Evolutionary conservation across 2,329 filamentous ascomycete genomes (phyloP).

Genomic region (Trichocomaceae sp.): DNA sequence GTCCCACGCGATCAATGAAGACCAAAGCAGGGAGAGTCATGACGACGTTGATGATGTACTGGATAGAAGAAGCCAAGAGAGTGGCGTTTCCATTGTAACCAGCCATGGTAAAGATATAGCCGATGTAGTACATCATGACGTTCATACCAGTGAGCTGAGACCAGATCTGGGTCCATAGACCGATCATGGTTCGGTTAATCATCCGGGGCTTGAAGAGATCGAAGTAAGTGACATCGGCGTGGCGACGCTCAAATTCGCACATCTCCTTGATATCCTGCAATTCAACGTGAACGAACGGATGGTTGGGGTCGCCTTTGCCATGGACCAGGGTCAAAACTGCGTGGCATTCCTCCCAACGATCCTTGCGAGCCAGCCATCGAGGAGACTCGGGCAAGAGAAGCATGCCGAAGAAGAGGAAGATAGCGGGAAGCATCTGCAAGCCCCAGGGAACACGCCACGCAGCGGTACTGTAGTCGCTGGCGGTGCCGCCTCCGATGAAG

Average conservation of each 20-base stretch:
- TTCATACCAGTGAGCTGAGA: constrained; percentile 72
- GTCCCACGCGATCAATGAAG: constrained; percentile 69
- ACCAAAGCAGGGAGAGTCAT: constrained; percentile 72
- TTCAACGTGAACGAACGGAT: constrained; percentile 61
- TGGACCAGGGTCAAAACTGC: constrained; percentile 52
- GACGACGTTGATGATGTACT: constrained; percentile 72
- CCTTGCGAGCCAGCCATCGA: constrained; percentile 57
- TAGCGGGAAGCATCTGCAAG: constrained; percentile 55
- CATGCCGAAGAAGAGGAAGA: constrained; percentile 53
- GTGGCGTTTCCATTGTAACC: constrained; percentile 54
- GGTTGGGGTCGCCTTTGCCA: constrained; percentile 57
- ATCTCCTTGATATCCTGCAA: constrained; percentile 66
- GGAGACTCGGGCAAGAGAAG: constrained; percentile 51
- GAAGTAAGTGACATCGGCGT: constrained; percentile 61
- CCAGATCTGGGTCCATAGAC: constrained; percentile 69
- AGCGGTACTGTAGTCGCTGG: constrained; percentile 32
- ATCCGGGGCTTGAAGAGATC: constrained; percentile 69
- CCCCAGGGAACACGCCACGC: constrained; percentile 62
- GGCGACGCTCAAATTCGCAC: constrained; percentile 65
- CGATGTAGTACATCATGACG: constrained; percentile 52
- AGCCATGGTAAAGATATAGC: constrained; percentile 66
- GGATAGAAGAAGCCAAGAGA: constrained; percentile 61
- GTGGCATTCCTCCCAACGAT: constrained; percentile 51
- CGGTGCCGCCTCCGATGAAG: constrained; percentile 46
- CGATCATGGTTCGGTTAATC: constrained; percentile 66